Evolutionary conservation across 1,284 basidiomycete genomes (phyloP).

Genomic region (Phellopilus nigrolimitatus): DNA sequence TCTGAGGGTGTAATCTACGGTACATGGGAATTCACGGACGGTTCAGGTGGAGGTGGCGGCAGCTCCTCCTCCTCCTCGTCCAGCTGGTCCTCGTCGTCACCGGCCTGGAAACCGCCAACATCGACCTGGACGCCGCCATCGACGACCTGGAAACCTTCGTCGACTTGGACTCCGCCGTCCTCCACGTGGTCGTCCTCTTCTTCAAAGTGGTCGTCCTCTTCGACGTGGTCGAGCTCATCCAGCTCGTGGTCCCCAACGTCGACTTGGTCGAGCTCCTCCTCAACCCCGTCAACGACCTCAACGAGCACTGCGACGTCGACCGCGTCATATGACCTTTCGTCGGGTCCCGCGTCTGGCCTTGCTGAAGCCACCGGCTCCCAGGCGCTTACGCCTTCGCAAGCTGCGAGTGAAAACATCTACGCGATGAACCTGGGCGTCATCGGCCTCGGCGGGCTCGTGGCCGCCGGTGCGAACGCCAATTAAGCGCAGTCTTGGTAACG

Average conservation of each 20-base stretch:
- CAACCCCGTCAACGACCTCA: conserved; percentile 18
- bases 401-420: conserved; percentile 31
- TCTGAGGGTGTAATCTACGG: conserved; percentile 51
- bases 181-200: conserved; percentile 3
- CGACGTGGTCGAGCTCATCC: conserved; percentile 15
- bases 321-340: conserved; percentile 24
- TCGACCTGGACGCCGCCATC: conserved; percentile 27
- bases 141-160: conserved; percentile 16
- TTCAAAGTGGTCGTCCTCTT: conserved; percentile 2
- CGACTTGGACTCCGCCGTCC: conserved; percentile 3
- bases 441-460: conserved; percentile 33
- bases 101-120: conserved; percentile 18
- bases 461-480: conserved; percentile 23
- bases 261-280: conserved; percentile 3
- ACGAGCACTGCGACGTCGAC: conserved; percentile 26
- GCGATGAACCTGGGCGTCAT: conserved; percentile 36
- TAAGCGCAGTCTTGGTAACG: background rate
- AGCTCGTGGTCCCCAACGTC: conserved; percentile 5
- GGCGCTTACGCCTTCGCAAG: conserved; percentile 20
- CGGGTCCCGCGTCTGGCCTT: conserved; percentile 26
- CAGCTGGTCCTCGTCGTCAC: conserved; percentile 19
- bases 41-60: conserved; percentile 27
- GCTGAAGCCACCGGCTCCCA: conserved; percentile 29
- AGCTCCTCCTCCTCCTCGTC: conserved; percentile 20
- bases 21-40: conserved; percentile 49